Conservation (phyloP, 164 flowering plant species). For the Aristolochia fimbriata region DNA sequence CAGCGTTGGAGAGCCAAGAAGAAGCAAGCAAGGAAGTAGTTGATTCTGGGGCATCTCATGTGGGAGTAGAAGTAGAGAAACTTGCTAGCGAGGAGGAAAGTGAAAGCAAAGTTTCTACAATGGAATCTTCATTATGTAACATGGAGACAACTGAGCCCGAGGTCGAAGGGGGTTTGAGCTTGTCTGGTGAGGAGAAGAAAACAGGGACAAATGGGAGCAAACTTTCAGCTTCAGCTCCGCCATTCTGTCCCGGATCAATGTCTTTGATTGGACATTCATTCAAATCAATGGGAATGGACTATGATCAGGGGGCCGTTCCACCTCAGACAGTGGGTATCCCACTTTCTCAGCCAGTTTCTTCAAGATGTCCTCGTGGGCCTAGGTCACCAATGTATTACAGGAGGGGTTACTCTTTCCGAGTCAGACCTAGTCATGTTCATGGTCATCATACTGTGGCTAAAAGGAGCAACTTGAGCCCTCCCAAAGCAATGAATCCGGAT, state of each 20-base stretch:
- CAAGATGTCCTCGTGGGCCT: conserved; percentile 69
- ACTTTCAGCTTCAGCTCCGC: conserved; percentile 87
- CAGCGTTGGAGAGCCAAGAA: conserved; percentile 34
- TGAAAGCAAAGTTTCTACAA: conserved; percentile 17
- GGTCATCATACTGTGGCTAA: conserved; percentile 29
- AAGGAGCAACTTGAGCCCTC: conserved; percentile 21
- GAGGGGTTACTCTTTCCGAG: conserved; percentile 31
- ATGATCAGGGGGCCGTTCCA: conserved; percentile 37
- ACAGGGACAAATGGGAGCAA: conserved; percentile 49
- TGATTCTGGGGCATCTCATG: conserved; percentile 17
- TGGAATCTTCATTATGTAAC: conserved; percentile 5
- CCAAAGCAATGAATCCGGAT: conserved; percentile 68
- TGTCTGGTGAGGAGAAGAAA: conserved; percentile 19
- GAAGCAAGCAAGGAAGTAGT: conserved; percentile 20
- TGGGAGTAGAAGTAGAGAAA: conserved; percentile 23
- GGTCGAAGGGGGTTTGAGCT: conserved; percentile 13
- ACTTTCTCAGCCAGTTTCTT: conserved; percentile 32
- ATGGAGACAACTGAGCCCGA: conserved; percentile 19
- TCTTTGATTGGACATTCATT: conserved; percentile 25
- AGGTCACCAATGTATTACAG: conserved; percentile 56
- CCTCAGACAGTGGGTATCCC: conserved; percentile 34
- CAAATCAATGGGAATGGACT: conserved; percentile 28
- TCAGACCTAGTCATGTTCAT: conserved; percentile 35
- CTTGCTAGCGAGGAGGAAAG: conserved; percentile 11
- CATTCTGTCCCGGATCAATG: conserved; percentile 55